phyloP scores from a whole-genome alignment of 2,329 filamentous ascomycete genomes.

The Coniochaeta ligniaria region DNA sequence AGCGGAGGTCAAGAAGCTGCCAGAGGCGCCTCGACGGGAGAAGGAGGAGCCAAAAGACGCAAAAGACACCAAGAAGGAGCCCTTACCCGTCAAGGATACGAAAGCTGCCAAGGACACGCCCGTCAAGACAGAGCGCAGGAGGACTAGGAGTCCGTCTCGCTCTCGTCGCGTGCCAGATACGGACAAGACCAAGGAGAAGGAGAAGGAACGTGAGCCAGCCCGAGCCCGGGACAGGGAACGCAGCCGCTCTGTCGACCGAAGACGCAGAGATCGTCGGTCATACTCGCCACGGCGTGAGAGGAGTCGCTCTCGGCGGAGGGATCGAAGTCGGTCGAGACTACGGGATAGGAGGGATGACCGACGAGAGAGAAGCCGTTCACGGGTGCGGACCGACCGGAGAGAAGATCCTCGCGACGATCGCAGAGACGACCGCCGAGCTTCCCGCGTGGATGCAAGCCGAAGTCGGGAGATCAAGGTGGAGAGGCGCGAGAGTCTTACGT shows the following conservation, averaged over 20 bases:
- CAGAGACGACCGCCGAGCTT: constrained; percentile 10
- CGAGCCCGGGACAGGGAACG: constrained; percentile 25
- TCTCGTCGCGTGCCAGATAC: constrained; percentile 13
- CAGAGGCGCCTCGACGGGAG: constrained; percentile 10
- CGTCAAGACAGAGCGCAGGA: constrained; percentile 23
- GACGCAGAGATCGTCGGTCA: constrained; percentile 15
- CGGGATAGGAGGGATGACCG: constrained; percentile 18
- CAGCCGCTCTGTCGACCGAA: constrained; percentile 17
- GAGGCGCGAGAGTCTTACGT: constrained; percentile 1
- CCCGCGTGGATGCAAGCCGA: constrained; percentile 12
- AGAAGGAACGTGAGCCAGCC: constrained; percentile 23
- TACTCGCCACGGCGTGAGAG: constrained; percentile 12
- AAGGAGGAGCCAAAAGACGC: constrained; percentile 14
- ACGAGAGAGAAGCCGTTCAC: constrained; percentile 19
- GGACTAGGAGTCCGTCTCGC: constrained; percentile 19
- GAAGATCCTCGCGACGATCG: neutral
- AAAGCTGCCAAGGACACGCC: constrained; percentile 16
- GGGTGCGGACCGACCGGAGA: constrained; percentile 8
- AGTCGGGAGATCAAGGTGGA: neutral
- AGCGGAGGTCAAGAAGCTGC: constrained; percentile 18
- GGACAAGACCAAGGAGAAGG: constrained; percentile 23
- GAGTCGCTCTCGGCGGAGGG: constrained; percentile 18
- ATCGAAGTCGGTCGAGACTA: constrained; percentile 17
- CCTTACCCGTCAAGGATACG: constrained; percentile 2
- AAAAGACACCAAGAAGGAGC: constrained; percentile 11